Base-by-base conservation (phyloP, 768 basidiomycete genomes). In the Trametes maxima region DNA sequence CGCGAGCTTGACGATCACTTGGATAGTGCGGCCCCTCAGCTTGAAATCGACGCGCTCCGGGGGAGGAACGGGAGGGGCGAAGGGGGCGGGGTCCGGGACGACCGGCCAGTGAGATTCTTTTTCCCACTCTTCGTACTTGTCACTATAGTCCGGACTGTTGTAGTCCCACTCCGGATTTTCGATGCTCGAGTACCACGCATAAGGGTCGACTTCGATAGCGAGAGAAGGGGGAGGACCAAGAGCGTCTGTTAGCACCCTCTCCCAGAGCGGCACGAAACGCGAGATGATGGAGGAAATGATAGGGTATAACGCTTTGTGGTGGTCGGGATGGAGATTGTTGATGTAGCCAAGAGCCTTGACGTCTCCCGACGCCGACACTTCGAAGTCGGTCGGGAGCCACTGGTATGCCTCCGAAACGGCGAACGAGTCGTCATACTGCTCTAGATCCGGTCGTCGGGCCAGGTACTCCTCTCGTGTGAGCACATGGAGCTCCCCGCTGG, bases 1-100 rank as follows among this genome's bases (percentile, higher is more conserved):
- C 5, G 79, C 68, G 5, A 80, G 67, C 67, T 80, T 82, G 25
- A 82, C 77, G 33, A 72, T 74, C 46, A 81, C 75, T 42, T 75
- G 74, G 0, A 76, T 35, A 2, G 52, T 66, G 21, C 63, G 57
- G 11, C 65, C 69, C 11, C 35, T 21, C 17, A 55, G 53, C 14
- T 42, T 47, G 22, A 50, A 28, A 24, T 54, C 49, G 44, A 54
- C 45, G 45, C 55, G 56, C 8, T 22, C 44, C 19, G 36, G 50
- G 21, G 14, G 25, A 22, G 10, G 25, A 22, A 14, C 19, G 17
- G 59, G 58, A 8, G 64, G 64, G 3, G 51, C 12, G 53, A 62
- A 65, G 12, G 60, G 60, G 12, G 46, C 13, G 24, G 64, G 64
- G 2, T 65, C 64, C n/a, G 64, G 64, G n/a, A 65, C 62, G 25